phyloP scores from a whole-genome alignment of 805 yeast species.

The Komagataella kurtzmanii region DNA sequence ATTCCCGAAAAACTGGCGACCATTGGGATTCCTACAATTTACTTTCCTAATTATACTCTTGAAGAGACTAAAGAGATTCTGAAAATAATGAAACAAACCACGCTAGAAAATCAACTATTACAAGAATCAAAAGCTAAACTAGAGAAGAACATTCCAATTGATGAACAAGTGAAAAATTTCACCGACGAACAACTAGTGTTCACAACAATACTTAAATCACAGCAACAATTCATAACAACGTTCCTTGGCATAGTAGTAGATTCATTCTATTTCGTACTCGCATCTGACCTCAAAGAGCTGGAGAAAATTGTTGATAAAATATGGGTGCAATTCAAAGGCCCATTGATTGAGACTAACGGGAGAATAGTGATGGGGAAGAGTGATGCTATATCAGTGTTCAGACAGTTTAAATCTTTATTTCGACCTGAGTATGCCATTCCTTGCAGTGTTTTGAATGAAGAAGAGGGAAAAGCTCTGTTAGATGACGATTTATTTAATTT shows the following conservation, averaged over 20 bases:
- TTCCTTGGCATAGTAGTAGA: neutral
- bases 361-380: neutral
- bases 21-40: conserved; percentile 23
- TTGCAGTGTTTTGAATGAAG: neutral
- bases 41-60: conserved; percentile 23
- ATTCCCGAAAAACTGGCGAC: conserved; percentile 10
- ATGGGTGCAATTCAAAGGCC: neutral
- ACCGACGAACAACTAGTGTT: neutral
- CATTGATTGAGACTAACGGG: neutral
- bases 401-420: neutral
- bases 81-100: conserved; percentile 2
- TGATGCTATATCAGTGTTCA: neutral
- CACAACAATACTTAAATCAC: neutral
- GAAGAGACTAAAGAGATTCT: conserved; percentile 24
- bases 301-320: neutral
- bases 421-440: neutral
- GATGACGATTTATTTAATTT: neutral
- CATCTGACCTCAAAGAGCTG: neutral
- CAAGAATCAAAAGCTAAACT: neutral
- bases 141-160: neutral
- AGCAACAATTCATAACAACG: neutral
- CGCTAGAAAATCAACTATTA: neutral
- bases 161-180: neutral
- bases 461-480: neutral
- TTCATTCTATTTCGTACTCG: neutral